Evolutionary conservation across 1,284 basidiomycete species (phyloP), one percentile per base, ranked within the genome.

Genomic region (Coriolopsis trogii): DNA sequence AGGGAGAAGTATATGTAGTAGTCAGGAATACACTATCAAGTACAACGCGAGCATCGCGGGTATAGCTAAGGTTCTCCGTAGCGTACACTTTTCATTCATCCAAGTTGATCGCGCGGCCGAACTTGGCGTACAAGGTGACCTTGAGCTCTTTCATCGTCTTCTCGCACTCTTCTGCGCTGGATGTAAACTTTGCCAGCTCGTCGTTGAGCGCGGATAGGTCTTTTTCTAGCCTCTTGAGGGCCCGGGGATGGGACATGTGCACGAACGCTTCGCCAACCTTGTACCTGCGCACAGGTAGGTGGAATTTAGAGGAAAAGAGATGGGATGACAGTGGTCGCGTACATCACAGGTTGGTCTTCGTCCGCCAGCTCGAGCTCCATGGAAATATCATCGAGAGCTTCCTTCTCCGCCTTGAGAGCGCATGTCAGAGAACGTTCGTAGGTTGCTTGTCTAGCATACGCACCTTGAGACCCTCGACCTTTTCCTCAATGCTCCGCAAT

Each of bases 21-120:
- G n/a, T n/a, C n/a, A n/a, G n/a, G n/a, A n/a, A n/a, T n/a, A n/a
- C n/a, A n/a, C n/a, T n/a, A n/a, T n/a, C n/a, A n/a, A n/a, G n/a
- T n/a, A n/a, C n/a, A n/a, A n/a, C n/a, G n/a, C n/a, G n/a, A n/a
- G n/a, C n/a, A n/a, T n/a, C n/a, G n/a, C n/a, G n/a, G n/a, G n/a
- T n/a, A n/a, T n/a, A n/a, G n/a, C n/a, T n/a, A n/a, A n/a, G n/a
- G 8, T n/a, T 34, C 6, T n/a, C 33, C 5, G 31, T 24, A 20
- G n/a, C 26, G 24, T 15, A n/a, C 21, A 12, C 8, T 24, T 21
- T 46, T 53, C 46, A 86, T 63, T 87, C 87, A 68, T 95, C 93
- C 47, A 95, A 79, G 69, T 95, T 98, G 73, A 98, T 98, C 49
- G 94, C 91, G 46, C 81, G 85, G 26, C 95, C 95, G 66, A 98